These are phyloP conservation scores for Pholiota molesta DNA, from an alignment of 768 basidiomycete genomes.

Conservation along the genomic window DNA sequence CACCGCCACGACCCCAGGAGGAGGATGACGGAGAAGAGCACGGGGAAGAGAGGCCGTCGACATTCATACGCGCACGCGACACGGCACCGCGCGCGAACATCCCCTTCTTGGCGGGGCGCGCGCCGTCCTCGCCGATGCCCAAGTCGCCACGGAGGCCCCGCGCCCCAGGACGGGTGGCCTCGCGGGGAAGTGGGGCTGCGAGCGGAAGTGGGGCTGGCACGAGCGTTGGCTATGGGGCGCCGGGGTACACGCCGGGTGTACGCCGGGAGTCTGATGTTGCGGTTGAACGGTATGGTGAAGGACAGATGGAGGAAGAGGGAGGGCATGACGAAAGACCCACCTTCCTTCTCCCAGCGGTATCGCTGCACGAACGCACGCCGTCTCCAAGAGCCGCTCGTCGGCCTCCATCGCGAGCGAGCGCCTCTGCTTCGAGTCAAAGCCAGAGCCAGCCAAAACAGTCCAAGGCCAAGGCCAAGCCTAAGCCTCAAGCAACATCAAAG, in stretches of 20 bases:
- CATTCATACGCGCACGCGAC: not conserved
- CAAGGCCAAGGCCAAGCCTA: not conserved
- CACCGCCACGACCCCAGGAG: not conserved
- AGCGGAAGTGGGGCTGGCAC: not conserved
- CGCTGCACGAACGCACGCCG: not conserved
- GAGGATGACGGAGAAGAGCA: not conserved
- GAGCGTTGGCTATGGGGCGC: not conserved
- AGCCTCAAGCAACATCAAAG: not conserved
- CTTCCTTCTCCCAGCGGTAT: not conserved
- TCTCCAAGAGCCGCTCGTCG: not conserved
- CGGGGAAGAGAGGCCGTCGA: not conserved
- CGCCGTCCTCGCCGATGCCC: conserved; percentile 6
- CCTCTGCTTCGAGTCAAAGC: not conserved
- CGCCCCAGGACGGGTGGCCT: not conserved
- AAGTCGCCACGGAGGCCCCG: conserved; percentile 9
- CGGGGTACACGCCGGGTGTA: not conserved
- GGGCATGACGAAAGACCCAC: not conserved
- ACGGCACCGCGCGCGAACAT: not conserved
- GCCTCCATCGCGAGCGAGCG: not conserved
- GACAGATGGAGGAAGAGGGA: not conserved
- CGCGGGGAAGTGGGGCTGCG: not conserved
- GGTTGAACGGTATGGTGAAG: not conserved
- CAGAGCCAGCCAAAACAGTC: not conserved
- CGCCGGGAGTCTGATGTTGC: not conserved
- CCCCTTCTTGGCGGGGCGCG: conserved; percentile 3